phyloP scores from a whole-genome alignment of 1,284 basidiomycete genomes.

The Ganoderma sinense region DNA sequence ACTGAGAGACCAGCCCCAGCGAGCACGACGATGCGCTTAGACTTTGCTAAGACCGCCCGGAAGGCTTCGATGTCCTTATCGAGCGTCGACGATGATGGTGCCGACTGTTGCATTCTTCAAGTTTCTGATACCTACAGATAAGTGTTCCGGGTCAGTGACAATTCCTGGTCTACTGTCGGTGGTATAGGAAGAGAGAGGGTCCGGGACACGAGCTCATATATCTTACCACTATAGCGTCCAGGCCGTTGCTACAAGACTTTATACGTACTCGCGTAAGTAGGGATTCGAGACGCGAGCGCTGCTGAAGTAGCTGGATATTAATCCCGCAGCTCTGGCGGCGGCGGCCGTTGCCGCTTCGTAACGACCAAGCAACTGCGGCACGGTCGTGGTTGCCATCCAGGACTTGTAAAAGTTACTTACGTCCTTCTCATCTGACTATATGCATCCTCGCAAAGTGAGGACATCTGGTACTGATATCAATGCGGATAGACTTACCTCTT shows the following conservation, averaged over 20 bases:
- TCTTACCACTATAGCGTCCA: background rate
- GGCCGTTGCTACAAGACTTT: background rate
- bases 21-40: constrained; percentile 56
- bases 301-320: background rate
- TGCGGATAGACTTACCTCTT: too few species aligned
- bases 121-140: too few species aligned
- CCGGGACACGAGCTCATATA: too few species aligned
- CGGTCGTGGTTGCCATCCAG: background rate
- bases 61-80: constrained; percentile 17
- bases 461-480: too few species aligned
- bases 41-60: constrained; percentile 33
- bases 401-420: too few species aligned
- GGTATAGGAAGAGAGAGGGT: too few species aligned
- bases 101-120: background rate
- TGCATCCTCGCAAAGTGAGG: too few species aligned
- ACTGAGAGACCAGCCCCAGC: constrained; percentile 64
- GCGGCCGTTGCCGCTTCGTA: background rate
- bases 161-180: too few species aligned
- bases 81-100: background rate
- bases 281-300: background rate
- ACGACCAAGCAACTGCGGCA: background rate
- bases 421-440: too few species aligned
- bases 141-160: too few species aligned
- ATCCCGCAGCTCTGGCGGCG: background rate
- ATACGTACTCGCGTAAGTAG: background rate